Evolutionary conservation across 2,329 filamentous ascomycete species (phyloP).

Genomic region (Apiospora hydei): DNA sequence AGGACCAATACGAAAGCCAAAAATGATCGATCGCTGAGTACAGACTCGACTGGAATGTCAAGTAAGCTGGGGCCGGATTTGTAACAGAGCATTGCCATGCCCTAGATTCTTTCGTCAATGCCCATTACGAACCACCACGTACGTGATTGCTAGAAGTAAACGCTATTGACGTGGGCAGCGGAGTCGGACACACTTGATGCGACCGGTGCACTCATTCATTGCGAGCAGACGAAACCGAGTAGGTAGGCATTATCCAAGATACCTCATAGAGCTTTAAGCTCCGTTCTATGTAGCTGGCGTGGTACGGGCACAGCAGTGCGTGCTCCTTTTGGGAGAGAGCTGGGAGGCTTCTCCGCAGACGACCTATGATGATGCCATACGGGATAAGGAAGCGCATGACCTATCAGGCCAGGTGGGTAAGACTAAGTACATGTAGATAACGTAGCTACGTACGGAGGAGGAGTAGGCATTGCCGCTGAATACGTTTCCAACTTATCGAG

Average conservation of each 20-base stretch:
- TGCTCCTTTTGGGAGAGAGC: background rate
- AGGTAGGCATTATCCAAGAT: background rate
- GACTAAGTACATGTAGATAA: background rate
- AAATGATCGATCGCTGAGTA: background rate
- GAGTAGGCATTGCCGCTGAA: background rate
- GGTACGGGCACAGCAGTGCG: background rate
- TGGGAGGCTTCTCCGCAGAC: background rate
- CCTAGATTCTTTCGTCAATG: background rate
- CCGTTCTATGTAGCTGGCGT: background rate
- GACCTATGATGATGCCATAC: conserved; percentile 10
- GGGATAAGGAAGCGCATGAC: conserved; percentile 9
- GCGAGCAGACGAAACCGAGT: background rate
- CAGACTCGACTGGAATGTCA: background rate
- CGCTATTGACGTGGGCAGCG: conserved; percentile 2
- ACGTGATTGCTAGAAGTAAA: background rate
- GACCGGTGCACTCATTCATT: background rate
- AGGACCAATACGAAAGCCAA: conserved; percentile 1
- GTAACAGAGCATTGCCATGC: background rate
- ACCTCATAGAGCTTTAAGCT: background rate
- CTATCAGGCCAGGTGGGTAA: conserved; percentile 8
- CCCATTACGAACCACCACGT: conserved; percentile 9
- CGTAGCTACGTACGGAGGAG: background rate
- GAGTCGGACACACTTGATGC: background rate
- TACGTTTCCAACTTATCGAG: background rate
- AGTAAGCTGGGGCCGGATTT: background rate